Evolutionary conservation across 2,329 filamentous ascomycete genomes (phyloP).

Genomic region (Plectosphaerella cucumerina): DNA sequence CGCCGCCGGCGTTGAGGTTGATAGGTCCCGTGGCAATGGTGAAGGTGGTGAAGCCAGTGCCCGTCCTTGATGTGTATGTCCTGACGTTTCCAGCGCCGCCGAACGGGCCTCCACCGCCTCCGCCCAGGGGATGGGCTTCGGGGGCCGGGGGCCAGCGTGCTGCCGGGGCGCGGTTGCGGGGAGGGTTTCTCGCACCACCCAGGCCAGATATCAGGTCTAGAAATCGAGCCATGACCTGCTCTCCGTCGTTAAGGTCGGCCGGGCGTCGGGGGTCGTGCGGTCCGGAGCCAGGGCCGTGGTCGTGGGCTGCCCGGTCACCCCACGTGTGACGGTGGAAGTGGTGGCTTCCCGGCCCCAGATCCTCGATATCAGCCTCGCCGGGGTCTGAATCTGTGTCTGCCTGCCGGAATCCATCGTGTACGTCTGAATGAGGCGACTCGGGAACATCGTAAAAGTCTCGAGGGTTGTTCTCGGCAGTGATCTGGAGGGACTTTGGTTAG

Average conservation of each 20-base stretch:
- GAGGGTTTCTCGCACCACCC: too few relatives aligned
- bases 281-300: too few relatives aligned
- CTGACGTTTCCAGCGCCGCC: neutral
- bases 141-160: too few relatives aligned
- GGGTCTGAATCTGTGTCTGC: constrained; percentile 47
- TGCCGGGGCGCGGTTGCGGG: too few relatives aligned
- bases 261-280: constrained; percentile 3
- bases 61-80: neutral
- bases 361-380: constrained; percentile 55
- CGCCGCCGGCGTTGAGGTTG: constrained; percentile 13
- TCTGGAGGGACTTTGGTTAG: constrained; percentile 30
- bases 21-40: constrained; percentile 41
- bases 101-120: neutral
- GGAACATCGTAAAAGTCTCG: constrained; percentile 33
- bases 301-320: constrained; percentile 2
- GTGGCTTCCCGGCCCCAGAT: constrained; percentile 37
- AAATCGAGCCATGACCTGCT: constrained; percentile 37
- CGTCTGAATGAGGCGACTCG: constrained; percentile 6
- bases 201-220: too few relatives aligned
- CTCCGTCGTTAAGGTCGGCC: constrained; percentile 20
- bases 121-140: too few relatives aligned
- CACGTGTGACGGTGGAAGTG: constrained; percentile 29
- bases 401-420: constrained; percentile 9
- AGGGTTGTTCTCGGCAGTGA: constrained; percentile 58
- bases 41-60: constrained; percentile 33